phyloP scores from a whole-genome alignment of 148 eudicot genomes.

The Salicornia ramosissima region DNA sequence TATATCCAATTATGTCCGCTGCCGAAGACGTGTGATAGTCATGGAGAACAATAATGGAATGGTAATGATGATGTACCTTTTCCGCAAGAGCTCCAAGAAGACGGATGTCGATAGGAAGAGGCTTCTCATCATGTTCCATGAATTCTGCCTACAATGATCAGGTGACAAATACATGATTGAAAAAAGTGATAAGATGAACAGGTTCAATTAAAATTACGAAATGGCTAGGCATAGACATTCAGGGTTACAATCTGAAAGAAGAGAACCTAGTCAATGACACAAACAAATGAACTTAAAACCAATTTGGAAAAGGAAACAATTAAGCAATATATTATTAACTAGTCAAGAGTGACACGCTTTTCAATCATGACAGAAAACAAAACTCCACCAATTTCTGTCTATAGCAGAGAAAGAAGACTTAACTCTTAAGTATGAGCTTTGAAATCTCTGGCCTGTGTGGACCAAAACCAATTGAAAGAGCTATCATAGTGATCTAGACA shows the following conservation, averaged over 20 bases:
- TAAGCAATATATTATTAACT: neutral
- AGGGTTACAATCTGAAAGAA: neutral
- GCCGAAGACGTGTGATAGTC: neutral
- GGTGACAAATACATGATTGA: constrained; percentile 12
- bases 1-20: neutral
- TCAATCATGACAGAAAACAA: too few species aligned
- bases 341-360: too few species aligned
- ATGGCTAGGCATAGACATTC: constrained; percentile 1
- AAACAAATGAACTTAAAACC: neutral
- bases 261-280: neutral
- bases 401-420: neutral
- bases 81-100: constrained; percentile 99
- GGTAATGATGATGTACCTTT: constrained; percentile 46
- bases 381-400: too few species aligned
- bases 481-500: neutral
- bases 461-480: neutral
- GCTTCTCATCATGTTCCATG: constrained; percentile 98
- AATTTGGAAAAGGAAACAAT: neutral
- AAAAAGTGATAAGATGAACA: neutral
- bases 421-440: neutral
- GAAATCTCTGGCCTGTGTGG: neutral
- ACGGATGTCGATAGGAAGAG: constrained; percentile 97
- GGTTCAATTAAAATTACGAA: neutral
- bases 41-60: neutral
- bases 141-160: constrained; percentile 75